A percentile compares a stretch with the other conserved stretches of the same genome.
phyloP scores from a whole-genome alignment of 164 flowering plant genomes.

The Vitis cinerea region DNA sequence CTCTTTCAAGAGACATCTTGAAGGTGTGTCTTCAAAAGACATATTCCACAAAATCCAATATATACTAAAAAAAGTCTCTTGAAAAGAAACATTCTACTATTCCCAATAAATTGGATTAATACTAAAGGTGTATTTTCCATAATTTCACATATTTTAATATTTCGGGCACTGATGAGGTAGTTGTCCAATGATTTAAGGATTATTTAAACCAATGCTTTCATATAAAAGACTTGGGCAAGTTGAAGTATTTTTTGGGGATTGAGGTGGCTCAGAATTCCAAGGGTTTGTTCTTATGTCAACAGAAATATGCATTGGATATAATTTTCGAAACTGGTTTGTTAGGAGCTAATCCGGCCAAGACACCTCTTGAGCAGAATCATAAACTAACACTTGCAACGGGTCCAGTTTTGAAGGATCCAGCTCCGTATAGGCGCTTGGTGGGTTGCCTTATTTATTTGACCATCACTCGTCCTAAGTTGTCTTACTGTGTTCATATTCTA shows the following conservation, averaged over 20 bases:
- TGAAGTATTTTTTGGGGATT: conserved; percentile 16
- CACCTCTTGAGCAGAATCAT: background rate
- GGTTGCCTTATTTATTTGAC: background rate
- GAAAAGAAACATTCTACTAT: too few relatives aligned
- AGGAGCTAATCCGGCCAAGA: background rate
- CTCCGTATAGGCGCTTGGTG: background rate
- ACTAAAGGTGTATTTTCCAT: too few relatives aligned
- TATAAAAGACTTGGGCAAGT: conserved; percentile 17
- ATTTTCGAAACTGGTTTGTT: conserved; percentile 2
- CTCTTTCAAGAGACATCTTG: too few relatives aligned
- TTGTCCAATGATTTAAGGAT: background rate
- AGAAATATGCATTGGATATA: conserved; percentile 13
- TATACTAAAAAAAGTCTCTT: too few relatives aligned
- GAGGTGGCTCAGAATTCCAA: conserved; percentile 1
- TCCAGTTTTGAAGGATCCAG: background rate
- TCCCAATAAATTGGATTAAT: too few relatives aligned
- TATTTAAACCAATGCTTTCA: conserved; percentile 2
- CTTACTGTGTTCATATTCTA: too few relatives aligned
- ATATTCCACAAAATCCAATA: too few relatives aligned
- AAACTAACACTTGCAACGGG: background rate
- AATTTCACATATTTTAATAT: background rate
- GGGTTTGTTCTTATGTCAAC: conserved; percentile 9
- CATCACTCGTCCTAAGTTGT: too few relatives aligned
- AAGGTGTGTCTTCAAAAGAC: too few relatives aligned
- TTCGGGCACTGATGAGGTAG: conserved; percentile 1